Base-by-base conservation (phyloP, 2,329 filamentous ascomycete species). In the Claviceps digitariae region DNA sequence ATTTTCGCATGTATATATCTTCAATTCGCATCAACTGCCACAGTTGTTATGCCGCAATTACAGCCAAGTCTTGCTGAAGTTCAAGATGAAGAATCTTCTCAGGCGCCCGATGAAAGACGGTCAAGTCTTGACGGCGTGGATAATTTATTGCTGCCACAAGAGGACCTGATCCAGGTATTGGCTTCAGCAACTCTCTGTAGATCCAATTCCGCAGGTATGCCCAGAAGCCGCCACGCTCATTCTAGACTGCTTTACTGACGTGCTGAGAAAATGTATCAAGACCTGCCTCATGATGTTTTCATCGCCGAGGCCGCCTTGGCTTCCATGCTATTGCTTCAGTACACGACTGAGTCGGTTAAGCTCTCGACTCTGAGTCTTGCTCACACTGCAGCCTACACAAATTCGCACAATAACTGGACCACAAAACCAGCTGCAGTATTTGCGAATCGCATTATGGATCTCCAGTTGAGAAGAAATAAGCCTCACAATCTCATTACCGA, bases 401-500 rank as follows among this genome's bases (percentile, higher is more conserved):
- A 70, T 45, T 13, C 57, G 6, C 46, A 47, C 3, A 66, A 69
- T 36, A 55, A 62, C n/a, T 75, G 72, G 73, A 69, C 69, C 4
- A 71, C 68, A 1, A 17, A 54, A 1, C 50, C 59, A 2, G 63
- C 69, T 1, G 61, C 66, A 5, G n/a, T 50, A 0, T 50, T 60
- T 1, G 69, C 75, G 1, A 41, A 43, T 0, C 40, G 48, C 2
- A 56, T 76, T 1, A 57, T 77, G 4, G 45, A 60, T 1, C 21
- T 57, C 1, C 61, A 67, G 1, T 50, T 71, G 5, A 15, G 54
- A 7, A 29, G 27, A 10, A 51, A 55, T 0, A 54, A 47, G 15
- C 21, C 62, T 51, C 27, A 56, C n/a, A 25, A 56, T 3, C 76
- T 81, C 58, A 69, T 82, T 58, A 69, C 75, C 20, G 70, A 74